These are phyloP conservation scores for Claviceps sp. DNA, from an alignment of 2,329 filamentous ascomycete genomes.

Conservation along the genomic window DNA sequence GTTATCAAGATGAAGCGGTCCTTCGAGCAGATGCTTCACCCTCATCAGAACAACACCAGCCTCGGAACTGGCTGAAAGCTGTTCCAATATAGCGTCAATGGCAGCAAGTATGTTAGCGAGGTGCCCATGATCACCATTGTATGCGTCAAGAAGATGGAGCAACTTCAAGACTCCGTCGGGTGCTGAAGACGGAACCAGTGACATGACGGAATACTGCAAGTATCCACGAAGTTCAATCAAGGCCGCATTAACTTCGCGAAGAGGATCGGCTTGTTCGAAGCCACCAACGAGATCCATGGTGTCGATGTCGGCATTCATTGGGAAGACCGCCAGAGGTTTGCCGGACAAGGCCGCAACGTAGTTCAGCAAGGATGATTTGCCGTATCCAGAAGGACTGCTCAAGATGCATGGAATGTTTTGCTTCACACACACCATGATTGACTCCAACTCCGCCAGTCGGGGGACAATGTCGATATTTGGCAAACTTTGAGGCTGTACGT, in stretches of 20 bases:
- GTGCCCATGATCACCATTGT: conserved; percentile 23
- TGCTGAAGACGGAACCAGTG: conserved; percentile 31
- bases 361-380: conserved; percentile 70
- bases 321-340: conserved; percentile 64
- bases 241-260: conserved; percentile 52
- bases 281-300: conserved; percentile 95
- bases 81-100: conserved; percentile 25
- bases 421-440: conserved; percentile 73
- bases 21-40: conserved; percentile 35
- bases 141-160: conserved; percentile 33
- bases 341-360: conserved; percentile 71
- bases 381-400: conserved; percentile 71
- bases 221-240: conserved; percentile 36
- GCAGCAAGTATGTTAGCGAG: conserved; percentile 24
- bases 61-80: conserved; percentile 29
- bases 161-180: conserved; percentile 35
- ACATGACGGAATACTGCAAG: conserved; percentile 37
- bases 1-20: conserved; percentile 46
- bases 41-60: conserved; percentile 35
- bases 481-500: conserved; percentile 37
- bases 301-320: conserved; percentile 89
- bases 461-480: conserved; percentile 36
- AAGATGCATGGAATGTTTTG: conserved; percentile 82
- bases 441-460: conserved; percentile 65
- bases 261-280: conserved; percentile 84